Evolutionary conservation across 176 grass and related monocot genomes (phyloP), one percentile per base, ranked within the genome.

Genomic region (Oryza nivara): DNA sequence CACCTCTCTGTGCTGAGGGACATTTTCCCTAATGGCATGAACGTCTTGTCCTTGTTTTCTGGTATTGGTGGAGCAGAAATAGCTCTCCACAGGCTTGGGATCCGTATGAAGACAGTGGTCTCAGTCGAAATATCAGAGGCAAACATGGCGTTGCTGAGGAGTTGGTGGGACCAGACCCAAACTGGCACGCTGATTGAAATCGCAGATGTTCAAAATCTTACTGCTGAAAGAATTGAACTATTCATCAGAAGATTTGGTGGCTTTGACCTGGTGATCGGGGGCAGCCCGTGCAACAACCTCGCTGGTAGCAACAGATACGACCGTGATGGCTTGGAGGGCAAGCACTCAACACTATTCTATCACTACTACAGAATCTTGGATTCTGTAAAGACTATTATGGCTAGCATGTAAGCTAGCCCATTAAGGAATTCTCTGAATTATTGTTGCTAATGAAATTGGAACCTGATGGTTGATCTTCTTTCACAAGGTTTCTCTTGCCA

Each of bases 61-160:
- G 91, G 96, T n/a, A 99, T 99, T 73, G 96, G 96, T 11, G 96
- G 93, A 63, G 96, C 86, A 36, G 96, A 99, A 84, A 91, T 99
- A n/a, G 89, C 96, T 67, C 86, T 99, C 11, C 88, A 99, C 20
- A 84, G 86, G 16, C 81, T 99, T 9, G 96, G 93, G 19, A 89
- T 99, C 49, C 86, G 51, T 41, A 83, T 99, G 84, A 94, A 77
- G 19, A 58, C 67, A 0, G 92, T 97, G 34, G 38, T 97, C 38
- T 97, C 95, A 7, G 89, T 97, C 34, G 95, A 97, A 76, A 90
- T 91, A 13, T 91, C 89, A 16, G 81, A 94, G 28, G 83, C 87
- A 40, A 97, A 90, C 23, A 86, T 80, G 1, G 36, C 35, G 38
- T 40, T 97, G 43, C 16, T 97, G 20, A 92, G 36, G 79, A 88